Conservation (phyloP, 1,139 yeast genomes). For the Diutina pseudorugosa region DNA sequence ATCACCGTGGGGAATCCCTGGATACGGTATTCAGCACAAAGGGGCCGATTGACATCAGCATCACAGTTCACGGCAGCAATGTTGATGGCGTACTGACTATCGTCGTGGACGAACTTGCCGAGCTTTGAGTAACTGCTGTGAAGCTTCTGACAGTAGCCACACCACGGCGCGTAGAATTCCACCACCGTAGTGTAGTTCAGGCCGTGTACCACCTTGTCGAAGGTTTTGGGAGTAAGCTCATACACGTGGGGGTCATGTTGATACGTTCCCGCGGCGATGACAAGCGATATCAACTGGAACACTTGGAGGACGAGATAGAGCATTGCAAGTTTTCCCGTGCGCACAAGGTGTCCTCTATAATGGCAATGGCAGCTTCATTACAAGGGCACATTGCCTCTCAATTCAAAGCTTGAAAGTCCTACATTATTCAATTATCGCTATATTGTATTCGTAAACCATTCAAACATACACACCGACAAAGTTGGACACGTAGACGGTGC, state of each 20-base stretch:
- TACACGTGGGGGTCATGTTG: slow-evolving; percentile 34
- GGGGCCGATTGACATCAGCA: slow-evolving; percentile 43
- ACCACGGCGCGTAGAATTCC: slow-evolving; percentile 97
- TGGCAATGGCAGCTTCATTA: not conserved
- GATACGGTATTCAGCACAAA: slow-evolving; percentile 59
- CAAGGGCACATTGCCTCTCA: not conserved
- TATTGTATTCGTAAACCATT: not conserved
- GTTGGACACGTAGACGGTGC: slow-evolving; percentile 27
- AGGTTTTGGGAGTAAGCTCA: slow-evolving; percentile 45
- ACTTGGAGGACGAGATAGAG: not conserved
- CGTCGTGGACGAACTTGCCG: slow-evolving; percentile 41
- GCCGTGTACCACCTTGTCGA: slow-evolving; percentile 50
- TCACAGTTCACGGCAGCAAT: slow-evolving; percentile 90
- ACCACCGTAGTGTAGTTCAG: slow-evolving; percentile 76
- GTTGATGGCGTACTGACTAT: slow-evolving; percentile 44
- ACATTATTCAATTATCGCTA: not conserved
- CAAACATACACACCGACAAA: slow-evolving; percentile 24
- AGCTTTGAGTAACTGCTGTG: slow-evolving; percentile 47
- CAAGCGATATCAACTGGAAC: not conserved
- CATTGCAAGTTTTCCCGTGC: not conserved
- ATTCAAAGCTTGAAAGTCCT: too few relatives aligned
- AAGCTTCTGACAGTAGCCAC: slow-evolving; percentile 63
- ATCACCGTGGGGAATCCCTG: slow-evolving; percentile 75
- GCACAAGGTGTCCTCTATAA: not conserved
- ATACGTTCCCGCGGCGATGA: slow-evolving; percentile 17